phyloP scores from a whole-genome alignment of 2,329 filamentous ascomycete genomes.

The Tolypocladium nubicola region DNA sequence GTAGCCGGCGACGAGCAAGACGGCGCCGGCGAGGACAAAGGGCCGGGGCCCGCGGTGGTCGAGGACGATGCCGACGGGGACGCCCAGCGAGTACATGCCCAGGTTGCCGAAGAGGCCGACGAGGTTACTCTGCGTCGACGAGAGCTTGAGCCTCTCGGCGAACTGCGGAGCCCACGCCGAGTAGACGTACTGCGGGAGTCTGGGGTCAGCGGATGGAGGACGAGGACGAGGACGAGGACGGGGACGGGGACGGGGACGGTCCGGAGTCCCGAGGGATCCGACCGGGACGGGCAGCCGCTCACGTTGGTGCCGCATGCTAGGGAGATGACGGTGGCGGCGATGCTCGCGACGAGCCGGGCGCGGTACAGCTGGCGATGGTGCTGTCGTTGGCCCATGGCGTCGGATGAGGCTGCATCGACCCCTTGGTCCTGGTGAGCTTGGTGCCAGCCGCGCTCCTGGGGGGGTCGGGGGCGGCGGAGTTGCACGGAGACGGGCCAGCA shows the following conservation, averaged over 20 bases:
- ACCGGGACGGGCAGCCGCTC: slow-evolving; percentile 16
- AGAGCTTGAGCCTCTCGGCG: slow-evolving; percentile 73
- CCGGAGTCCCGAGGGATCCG: neutral
- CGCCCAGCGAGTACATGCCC: slow-evolving; percentile 87
- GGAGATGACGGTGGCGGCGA: slow-evolving; percentile 75
- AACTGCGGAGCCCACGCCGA: slow-evolving; percentile 97
- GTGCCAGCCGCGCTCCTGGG: neutral
- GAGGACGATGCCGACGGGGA: slow-evolving; percentile 80
- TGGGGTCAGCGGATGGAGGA: neutral
- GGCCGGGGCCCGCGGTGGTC: slow-evolving; percentile 73
- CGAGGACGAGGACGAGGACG: neutral
- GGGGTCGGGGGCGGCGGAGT: neutral
- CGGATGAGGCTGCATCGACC: neutral
- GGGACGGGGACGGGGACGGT: neutral
- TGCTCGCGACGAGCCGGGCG: slow-evolving; percentile 69
- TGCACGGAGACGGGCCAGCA: neutral
- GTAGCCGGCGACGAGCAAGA: slow-evolving; percentile 70
- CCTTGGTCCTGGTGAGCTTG: neutral
- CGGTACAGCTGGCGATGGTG: slow-evolving; percentile 35
- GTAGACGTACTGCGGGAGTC: slow-evolving; percentile 72
- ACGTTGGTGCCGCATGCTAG: slow-evolving; percentile 92
- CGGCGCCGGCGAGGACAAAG: slow-evolving; percentile 63
- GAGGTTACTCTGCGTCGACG: slow-evolving; percentile 86
- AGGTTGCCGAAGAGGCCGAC: slow-evolving; percentile 80
- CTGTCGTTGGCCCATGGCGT: slow-evolving; percentile 13